phyloP scores from a whole-genome alignment of 139 green algal genomes.

The Chlorella sp. region DNA sequence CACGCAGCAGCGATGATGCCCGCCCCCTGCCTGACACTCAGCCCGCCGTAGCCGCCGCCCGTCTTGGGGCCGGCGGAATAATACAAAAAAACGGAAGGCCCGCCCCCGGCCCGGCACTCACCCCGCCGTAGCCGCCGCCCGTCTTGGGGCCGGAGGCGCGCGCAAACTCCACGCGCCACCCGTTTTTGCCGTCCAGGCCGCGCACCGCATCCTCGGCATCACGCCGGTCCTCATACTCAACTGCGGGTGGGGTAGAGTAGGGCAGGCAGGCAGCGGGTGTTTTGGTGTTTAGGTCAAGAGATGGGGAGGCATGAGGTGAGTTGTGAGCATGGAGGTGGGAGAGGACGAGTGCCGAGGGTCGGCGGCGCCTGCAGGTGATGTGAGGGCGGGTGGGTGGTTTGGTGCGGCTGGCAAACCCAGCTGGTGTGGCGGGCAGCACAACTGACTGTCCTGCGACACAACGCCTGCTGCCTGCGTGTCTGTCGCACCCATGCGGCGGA shows the following conservation, averaged over 20 bases:
- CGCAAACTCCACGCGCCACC: slow-evolving; percentile 29
- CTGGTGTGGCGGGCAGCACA: no score
- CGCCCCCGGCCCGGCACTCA: no score
- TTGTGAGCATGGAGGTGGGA: not conserved
- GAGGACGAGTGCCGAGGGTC: not conserved
- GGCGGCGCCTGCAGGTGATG: not conserved
- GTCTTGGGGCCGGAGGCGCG: not conserved
- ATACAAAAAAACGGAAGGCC: no score
- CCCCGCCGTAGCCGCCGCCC: not conserved
- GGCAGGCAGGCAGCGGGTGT: not conserved
- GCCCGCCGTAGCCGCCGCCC: not conserved
- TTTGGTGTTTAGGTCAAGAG: not conserved
- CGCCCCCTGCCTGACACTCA: no score
- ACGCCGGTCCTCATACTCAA: slow-evolving; percentile 47
- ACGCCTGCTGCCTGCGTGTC: not conserved
- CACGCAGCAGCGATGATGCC: no score
- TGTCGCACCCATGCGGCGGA: not conserved
- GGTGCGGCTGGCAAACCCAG: no score
- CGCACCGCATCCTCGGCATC: slow-evolving; percentile 69
- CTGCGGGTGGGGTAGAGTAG: not conserved
- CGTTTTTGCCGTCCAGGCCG: slow-evolving; percentile 47
- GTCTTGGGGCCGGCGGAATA: not conserved
- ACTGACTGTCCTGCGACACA: no score
- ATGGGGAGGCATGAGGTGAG: not conserved
- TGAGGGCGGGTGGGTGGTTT: no score